Base-by-base conservation (phyloP, 139 green algal genomes). In the Pleodorina starrii region DNA sequence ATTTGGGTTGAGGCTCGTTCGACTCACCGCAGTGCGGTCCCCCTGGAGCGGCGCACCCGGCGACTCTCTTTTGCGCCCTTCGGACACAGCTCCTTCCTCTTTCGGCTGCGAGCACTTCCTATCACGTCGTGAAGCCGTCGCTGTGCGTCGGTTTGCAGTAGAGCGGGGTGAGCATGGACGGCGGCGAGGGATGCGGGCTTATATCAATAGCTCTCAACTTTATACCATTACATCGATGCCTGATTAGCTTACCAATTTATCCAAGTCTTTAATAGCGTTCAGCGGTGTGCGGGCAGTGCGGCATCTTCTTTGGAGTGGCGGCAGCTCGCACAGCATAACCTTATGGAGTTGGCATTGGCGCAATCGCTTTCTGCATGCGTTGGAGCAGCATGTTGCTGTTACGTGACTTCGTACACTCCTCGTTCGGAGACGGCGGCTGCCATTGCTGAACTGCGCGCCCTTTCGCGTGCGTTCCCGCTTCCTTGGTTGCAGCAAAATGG, bases 401-500 rank as follows among this genome's bases (percentile, higher is more conserved):
- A 66, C 5, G 5, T 9, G 54, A 25, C 5, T 66, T 66, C 29
- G 25, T 21, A 21, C 6, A 32, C 7, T 12, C 5, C 25, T 25
- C 21, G 29, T 66, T 66, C 7, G 54, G 54, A 66, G 7, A 66
- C 42, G 23, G 72, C 72, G 42, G 38, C 72, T 73, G 29, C 63
- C 63, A 73, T 38, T 19, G 35, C 36, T 46, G 32, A 77, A 77
- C 69, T 77, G 69, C 36, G 36, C 35, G 5, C 69, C 35, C 16
- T 25, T 50, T 77, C 19, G 69, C 29, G 74, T 6, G 11, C 44
- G 10, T 82, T 11, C 21, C 29, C 11, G 29, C 25, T 54, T 60
- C 38, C 57, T 69, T 73, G 43, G 59, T 21, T 72, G 81, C 86
- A 91, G 86, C 77, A 84, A 90, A 69, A 94, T 94, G 91, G 91